A percentile compares a stretch with the other conserved stretches of the same genome.
Evolutionary conservation across 345 rosid species (phyloP).

Genomic region (Microcos paniculata): DNA sequence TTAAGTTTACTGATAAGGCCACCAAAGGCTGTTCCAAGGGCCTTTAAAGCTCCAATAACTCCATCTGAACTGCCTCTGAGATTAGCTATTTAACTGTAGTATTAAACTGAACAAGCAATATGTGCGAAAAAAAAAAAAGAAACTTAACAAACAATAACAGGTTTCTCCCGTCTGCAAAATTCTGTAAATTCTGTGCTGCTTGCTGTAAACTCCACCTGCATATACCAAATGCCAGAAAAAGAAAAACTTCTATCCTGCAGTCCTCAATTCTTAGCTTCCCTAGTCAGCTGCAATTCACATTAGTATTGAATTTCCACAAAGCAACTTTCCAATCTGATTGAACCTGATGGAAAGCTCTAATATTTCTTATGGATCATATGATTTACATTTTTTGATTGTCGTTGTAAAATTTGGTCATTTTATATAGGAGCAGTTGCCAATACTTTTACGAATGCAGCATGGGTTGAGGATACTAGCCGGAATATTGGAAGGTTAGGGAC

Average conservation of each 20-base stretch:
- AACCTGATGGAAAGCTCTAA: not conserved
- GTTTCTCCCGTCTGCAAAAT: not conserved
- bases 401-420: not conserved
- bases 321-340: not conserved
- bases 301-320: not conserved
- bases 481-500: too few relatives aligned
- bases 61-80: too few relatives aligned
- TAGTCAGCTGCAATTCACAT: not conserved
- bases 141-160: too few relatives aligned
- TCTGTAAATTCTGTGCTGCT: constrained; percentile 1
- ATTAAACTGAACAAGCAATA: too few relatives aligned
- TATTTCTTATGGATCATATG: not conserved
- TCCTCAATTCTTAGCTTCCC: not conserved
- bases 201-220: not conserved
- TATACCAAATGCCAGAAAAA: not conserved
- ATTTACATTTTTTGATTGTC: not conserved
- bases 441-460: too few relatives aligned
- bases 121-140: too few relatives aligned
- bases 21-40: too few relatives aligned
- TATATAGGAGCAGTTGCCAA: too few relatives aligned
- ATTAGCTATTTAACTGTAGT: too few relatives aligned
- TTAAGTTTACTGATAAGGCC: too few relatives aligned
- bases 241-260: not conserved
- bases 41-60: too few relatives aligned
- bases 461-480: too few relatives aligned